Percentiles rank a stretch among this genome's conserved stretches.
These are phyloP conservation scores for Tulasnella sp. DNA, from an alignment of 768 basidiomycete genomes.

Conservation along the genomic window DNA sequence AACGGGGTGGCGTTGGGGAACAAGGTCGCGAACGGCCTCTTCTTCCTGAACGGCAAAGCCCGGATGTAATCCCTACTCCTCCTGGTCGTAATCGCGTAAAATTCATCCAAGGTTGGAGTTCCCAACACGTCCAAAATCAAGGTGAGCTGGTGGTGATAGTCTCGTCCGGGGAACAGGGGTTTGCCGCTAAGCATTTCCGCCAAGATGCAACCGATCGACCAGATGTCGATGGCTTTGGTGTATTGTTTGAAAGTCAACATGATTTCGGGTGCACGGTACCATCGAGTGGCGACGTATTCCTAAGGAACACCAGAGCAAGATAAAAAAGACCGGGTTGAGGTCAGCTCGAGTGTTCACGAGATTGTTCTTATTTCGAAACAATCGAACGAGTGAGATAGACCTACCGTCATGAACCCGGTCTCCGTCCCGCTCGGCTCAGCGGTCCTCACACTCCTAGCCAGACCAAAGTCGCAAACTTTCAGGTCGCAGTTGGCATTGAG, in stretches of 20 bases:
- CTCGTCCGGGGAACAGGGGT: constrained; percentile 91
- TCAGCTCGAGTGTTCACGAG: constrained; percentile 50
- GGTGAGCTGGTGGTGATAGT: constrained; percentile 91
- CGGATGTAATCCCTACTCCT: constrained; percentile 83
- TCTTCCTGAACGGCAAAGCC: constrained; percentile 80
- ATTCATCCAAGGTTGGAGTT: constrained; percentile 85
- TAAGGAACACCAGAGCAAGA: constrained; percentile 63
- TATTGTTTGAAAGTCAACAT: constrained; percentile 47
- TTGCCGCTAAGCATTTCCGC: constrained; percentile 93
- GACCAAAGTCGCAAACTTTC: constrained; percentile 89
- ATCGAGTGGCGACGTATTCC: constrained; percentile 95
- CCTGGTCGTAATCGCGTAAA: constrained; percentile 82
- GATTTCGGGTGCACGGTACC: constrained; percentile 50
- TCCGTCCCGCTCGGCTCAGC: constrained; percentile 35
- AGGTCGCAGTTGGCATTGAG: constrained; percentile 96
- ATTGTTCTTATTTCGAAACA: constrained; percentile 43
- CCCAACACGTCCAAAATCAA: constrained; percentile 94
- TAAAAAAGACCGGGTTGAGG: constrained; percentile 57
- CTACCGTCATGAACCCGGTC: constrained; percentile 38
- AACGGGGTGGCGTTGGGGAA: constrained; percentile 72
- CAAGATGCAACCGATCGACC: constrained; percentile 40
- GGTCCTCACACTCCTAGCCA: constrained; percentile 52
- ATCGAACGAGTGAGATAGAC: constrained; percentile 48
- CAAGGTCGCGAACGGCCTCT: constrained; percentile 61
- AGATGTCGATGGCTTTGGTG: constrained; percentile 47